These are phyloP conservation scores for Botrytis fabae DNA, from an alignment of 2,329 filamentous ascomycete genomes.

Conservation along the genomic window DNA sequence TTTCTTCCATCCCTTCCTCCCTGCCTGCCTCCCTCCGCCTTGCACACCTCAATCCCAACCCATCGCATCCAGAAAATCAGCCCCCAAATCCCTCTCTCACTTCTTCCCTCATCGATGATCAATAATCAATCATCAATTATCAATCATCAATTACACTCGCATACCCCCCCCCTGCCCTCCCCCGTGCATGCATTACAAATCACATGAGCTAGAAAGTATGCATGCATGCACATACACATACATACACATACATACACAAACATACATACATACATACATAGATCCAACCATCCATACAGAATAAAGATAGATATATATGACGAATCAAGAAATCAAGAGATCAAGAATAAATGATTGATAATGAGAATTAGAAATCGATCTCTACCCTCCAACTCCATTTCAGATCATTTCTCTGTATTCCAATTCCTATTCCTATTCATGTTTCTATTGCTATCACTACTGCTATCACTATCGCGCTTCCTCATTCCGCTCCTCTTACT, in stretches of 20 bases:
- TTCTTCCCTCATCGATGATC: background rate
- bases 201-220: constrained; percentile 15
- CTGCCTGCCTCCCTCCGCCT: background rate
- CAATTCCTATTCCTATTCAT: background rate
- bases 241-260: background rate
- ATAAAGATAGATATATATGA: background rate
- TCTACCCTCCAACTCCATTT: background rate
- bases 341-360: background rate
- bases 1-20: background rate
- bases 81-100: background rate
- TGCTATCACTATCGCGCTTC: background rate
- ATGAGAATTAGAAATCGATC: background rate
- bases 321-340: background rate
- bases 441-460: background rate
- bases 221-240: background rate
- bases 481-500: background rate
- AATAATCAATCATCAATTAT: too few species aligned
- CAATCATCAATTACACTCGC: background rate
- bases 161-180: background rate
- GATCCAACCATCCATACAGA: too few species aligned
- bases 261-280: too few species aligned
- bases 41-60: background rate
- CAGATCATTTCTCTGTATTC: background rate
- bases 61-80: background rate
- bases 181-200: background rate